These are phyloP conservation scores for Fusarium praegraminearum DNA, from an alignment of 2,329 filamentous ascomycete genomes.

Conservation along the genomic window DNA sequence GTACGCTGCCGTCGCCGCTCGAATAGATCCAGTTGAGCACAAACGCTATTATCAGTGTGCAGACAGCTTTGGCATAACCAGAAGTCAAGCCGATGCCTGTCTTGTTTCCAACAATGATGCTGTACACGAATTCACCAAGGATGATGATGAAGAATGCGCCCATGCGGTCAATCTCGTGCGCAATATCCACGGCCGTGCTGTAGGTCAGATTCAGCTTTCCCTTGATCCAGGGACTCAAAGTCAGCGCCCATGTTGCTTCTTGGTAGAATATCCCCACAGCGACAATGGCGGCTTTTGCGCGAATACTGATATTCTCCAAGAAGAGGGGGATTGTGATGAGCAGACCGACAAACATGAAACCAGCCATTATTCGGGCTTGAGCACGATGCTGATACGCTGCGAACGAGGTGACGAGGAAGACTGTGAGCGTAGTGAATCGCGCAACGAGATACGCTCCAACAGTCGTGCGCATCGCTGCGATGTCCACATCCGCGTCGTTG, in stretches of 20 bases:
- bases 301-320: conserved; percentile 55
- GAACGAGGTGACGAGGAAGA: conserved; percentile 59
- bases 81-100: conserved; percentile 59
- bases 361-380: conserved; percentile 59
- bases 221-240: conserved; percentile 60
- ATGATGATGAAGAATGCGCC: conserved; percentile 65
- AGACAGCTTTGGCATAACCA: conserved; percentile 59
- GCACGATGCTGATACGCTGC: conserved; percentile 61
- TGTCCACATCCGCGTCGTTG: conserved; percentile 56
- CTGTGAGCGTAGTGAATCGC: conserved; percentile 55
- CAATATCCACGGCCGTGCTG: conserved; percentile 62
- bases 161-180: conserved; percentile 63
- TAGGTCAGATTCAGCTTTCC: conserved; percentile 56
- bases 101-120: conserved; percentile 61
- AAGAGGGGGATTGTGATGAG: conserved; percentile 59
- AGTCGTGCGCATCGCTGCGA: conserved; percentile 59
- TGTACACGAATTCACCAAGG: conserved; percentile 63
- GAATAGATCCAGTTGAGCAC: conserved; percentile 64
- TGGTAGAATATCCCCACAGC: conserved; percentile 58
- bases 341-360: conserved; percentile 56
- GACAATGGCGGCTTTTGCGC: conserved; percentile 57
- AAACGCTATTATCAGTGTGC: conserved; percentile 62
- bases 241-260: conserved; percentile 59
- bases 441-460: conserved; percentile 61
- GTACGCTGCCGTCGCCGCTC: conserved; percentile 60